phyloP scores from a whole-genome alignment of 2,329 filamentous ascomycete genomes.

The Colletotrichum echinochloae region DNA sequence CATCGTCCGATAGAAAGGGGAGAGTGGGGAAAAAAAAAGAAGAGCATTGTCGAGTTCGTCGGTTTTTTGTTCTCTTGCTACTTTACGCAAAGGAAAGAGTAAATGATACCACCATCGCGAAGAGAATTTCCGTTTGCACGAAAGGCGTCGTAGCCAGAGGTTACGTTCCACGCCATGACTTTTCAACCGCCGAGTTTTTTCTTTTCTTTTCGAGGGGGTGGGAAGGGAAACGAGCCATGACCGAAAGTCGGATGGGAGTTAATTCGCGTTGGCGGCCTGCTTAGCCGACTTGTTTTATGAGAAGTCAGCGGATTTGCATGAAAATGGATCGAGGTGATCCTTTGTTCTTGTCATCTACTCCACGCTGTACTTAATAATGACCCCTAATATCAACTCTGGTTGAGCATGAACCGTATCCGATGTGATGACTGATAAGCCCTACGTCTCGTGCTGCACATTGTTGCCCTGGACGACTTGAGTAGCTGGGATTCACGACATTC shows the following conservation, averaged over 20 bases:
- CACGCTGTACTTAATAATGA: slow-evolving; percentile 25
- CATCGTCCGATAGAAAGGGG: background rate
- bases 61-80: slow-evolving; percentile 16
- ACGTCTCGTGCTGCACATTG: background rate
- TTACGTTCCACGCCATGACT: slow-evolving; percentile 8
- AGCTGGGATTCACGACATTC: too few species aligned
- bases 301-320: slow-evolving; percentile 4
- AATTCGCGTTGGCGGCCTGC: background rate
- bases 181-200: background rate
- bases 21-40: background rate
- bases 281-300: background rate
- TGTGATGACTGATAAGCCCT: background rate
- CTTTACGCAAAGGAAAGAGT: slow-evolving; percentile 18
- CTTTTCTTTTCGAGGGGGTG: too few species aligned
- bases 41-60: slow-evolving; percentile 11
- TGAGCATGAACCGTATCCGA: background rate
- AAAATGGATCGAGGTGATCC: background rate
- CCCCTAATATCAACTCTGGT: background rate
- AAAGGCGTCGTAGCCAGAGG: slow-evolving; percentile 15
- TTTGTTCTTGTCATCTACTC: slow-evolving; percentile 10
- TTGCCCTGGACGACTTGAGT: too few species aligned
- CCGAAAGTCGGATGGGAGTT: background rate
- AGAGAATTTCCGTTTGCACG: slow-evolving; percentile 19
- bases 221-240: background rate
- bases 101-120: slow-evolving; percentile 39